phyloP scores from a whole-genome alignment of 495 filamentous ascomycete species.

The Penicillium canescens region DNA sequence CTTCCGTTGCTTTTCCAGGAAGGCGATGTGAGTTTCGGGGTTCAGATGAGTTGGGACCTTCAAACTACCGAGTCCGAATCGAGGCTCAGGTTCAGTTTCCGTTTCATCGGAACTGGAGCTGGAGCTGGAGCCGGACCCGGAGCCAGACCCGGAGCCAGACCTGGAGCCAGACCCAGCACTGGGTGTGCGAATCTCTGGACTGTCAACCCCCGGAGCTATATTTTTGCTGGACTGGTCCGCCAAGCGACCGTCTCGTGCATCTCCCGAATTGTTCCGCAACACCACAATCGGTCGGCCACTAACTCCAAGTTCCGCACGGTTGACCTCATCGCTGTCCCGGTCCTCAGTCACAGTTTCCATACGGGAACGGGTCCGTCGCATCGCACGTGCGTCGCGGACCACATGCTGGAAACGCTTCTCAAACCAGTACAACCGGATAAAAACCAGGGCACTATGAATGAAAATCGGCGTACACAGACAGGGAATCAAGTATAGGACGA shows the following conservation, averaged over 20 bases:
- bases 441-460: conserved; percentile 84
- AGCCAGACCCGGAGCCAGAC: too few relatives aligned
- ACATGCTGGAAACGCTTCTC: conserved; percentile 88
- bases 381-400: conserved; percentile 56
- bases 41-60: conserved; percentile 53
- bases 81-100: conserved; percentile 11
- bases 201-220: conserved; percentile 22
- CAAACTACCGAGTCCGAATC: conserved; percentile 30
- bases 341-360: conserved; percentile 56
- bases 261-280: conserved; percentile 53
- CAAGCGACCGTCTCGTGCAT: conserved; percentile 26
- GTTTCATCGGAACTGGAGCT: conserved; percentile 13
- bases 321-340: conserved; percentile 45
- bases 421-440: conserved; percentile 94
- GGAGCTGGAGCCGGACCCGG: conserved; percentile 8
- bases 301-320: conserved; percentile 65
- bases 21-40: conserved; percentile 79
- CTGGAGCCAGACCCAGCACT: conserved; percentile 16
- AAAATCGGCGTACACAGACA: conserved; percentile 86
- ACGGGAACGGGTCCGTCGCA: conserved; percentile 57
- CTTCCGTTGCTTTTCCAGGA: conserved; percentile 82
- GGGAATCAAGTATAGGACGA: conserved; percentile 67
- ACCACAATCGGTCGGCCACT: conserved; percentile 72
- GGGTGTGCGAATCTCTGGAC: conserved; percentile 18
- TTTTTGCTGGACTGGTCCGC: conserved; percentile 18